Evolutionary conservation across 1,284 basidiomycete species (phyloP), one percentile per base, ranked within the genome.

Genomic region (Papiliotrema nemorosa): DNA sequence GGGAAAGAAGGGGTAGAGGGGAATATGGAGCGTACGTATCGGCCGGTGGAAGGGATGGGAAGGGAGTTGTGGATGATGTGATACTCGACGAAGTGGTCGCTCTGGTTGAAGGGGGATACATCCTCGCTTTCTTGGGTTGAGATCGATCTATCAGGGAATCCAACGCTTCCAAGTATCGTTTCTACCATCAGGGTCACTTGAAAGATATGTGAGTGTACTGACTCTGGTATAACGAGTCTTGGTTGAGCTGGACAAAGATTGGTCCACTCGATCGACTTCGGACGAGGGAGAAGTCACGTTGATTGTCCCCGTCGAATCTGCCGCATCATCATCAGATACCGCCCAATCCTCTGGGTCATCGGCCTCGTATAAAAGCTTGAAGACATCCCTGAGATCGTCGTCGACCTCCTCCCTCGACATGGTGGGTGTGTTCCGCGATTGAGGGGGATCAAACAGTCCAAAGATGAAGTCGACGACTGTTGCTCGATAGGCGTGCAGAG

Each of bases 11-110:
- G 3, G 62, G 57, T 0, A 70, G 57, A 1, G 66, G 62, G 0
- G 66, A 67, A 54, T 58, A 70, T 2, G 70, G 70, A 6, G 53
- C 55, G 53, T 63, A 72, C 1, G 36, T 34, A 0, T 37, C n/a
- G n/a, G n/a, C 21, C 0, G 54, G 18, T 10, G 52, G 24, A 0
- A 64, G 66, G 14, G 65, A 44, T 4, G 41, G 12, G 20, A 66
- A 58, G 0, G 66, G 41, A 2, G 64, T 47, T 14, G 49, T 29
- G 3, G 63, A 66, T 1, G 64, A 69, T 5, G 61, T 49, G 24
- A 62, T 56, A 20, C 54, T 24, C 14, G 21, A 29, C 14, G 49
- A 40, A 9, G 40, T 20, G 18, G 26, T 18, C 13, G 13, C 22
- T 22, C 29, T 18, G 22, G 22, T 44, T 12, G 41, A 42, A 39